Percentiles rank a stretch among this genome's conserved stretches.
Conservation (phyloP, 768 basidiomycete species). For the Tubosaeta brunneosetosa region DNA sequence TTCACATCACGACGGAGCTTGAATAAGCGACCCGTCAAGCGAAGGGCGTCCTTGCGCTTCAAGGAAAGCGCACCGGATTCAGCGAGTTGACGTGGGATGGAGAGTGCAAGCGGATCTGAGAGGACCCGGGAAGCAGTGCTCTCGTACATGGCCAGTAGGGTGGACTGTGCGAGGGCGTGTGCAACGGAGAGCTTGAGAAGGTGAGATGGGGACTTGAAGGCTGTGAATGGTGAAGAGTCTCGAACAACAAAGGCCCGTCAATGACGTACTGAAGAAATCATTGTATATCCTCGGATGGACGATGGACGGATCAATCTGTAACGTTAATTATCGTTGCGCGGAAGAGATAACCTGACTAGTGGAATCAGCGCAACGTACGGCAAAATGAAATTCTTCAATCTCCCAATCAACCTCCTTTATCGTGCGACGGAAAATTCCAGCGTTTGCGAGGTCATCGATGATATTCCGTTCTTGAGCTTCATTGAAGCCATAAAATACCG, state of each 20-base stretch:
- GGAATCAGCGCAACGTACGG: constrained; percentile 37
- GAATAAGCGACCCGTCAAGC: constrained; percentile 82
- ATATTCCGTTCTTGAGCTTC: constrained; percentile 79
- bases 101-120: constrained; percentile 68
- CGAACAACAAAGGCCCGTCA: not conserved
- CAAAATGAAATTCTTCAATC: constrained; percentile 88
- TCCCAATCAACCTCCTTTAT: constrained; percentile 77
- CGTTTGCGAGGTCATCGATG: constrained; percentile 75
- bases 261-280: constrained; percentile 83
- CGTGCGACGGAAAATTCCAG: constrained; percentile 60
- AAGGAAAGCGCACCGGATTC: constrained; percentile 70
- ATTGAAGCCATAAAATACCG: constrained; percentile 84
- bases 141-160: constrained; percentile 86
- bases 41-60: constrained; percentile 76
- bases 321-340: not conserved
- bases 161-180: constrained; percentile 92
- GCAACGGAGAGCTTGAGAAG: constrained; percentile 90
- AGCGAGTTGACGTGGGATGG: constrained; percentile 83
- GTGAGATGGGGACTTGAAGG: constrained; percentile 88
- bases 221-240: constrained; percentile 34
- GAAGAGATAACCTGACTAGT: no score
- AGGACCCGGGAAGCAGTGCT: constrained; percentile 71
- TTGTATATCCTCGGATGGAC: constrained; percentile 91
- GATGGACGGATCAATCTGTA: constrained; percentile 76
- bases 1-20: constrained; percentile 87